phyloP scores from a whole-genome alignment of 345 rosid genomes.

The Brassica nigra region DNA sequence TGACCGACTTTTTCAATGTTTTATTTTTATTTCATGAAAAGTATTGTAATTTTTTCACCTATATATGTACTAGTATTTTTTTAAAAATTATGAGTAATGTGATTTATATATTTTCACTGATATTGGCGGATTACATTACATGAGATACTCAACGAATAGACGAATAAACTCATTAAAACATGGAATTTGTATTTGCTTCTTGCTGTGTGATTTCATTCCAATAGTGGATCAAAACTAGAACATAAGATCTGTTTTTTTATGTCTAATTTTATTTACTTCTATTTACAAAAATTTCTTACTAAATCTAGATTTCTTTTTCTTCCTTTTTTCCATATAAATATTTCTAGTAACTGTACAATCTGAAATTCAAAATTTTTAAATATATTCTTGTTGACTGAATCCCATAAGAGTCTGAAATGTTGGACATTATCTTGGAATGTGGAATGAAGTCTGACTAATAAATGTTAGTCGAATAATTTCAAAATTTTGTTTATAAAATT shows the following conservation, averaged over 20 bases:
- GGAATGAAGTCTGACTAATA: not conserved
- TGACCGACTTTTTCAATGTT: not conserved
- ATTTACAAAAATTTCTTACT: not conserved
- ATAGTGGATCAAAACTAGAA: not conserved
- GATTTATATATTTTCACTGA: not conserved
- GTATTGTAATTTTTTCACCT: not conserved
- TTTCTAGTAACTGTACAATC: not conserved
- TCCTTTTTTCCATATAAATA: not conserved
- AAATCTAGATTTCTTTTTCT: not conserved
- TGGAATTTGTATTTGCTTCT: not conserved
- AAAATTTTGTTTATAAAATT: not conserved
- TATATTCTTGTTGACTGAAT: not conserved
- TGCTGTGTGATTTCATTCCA: conserved; percentile 1
- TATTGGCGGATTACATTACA: not conserved
- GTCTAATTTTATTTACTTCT: not conserved
- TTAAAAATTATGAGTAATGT: not conserved
- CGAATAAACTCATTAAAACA: not conserved
- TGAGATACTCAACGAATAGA: not conserved
- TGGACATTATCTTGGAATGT: not conserved
- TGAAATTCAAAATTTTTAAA: not conserved
- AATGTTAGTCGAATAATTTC: not conserved
- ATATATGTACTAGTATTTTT: not conserved
- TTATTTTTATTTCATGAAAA: not conserved
- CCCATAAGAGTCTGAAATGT: not conserved
- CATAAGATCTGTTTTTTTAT: not conserved